A percentile compares a stretch with the other conserved stretches of the same genome.
Conservation (phyloP, 2,329 filamentous ascomycete genomes). For the Fusarium sarcochroum region DNA sequence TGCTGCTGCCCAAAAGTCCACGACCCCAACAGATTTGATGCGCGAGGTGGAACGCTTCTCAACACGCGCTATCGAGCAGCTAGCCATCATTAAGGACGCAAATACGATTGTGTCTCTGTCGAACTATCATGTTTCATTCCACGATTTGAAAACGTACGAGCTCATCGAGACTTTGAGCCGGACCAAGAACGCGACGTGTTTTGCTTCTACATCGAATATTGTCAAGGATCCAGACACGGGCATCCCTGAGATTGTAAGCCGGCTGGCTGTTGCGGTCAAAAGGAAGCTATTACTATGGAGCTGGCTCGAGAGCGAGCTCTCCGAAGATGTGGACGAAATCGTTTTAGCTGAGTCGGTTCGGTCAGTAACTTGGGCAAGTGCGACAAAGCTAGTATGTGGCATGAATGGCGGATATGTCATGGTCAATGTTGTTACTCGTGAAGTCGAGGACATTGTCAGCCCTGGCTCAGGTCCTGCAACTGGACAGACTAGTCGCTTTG, state of each 20-base stretch:
- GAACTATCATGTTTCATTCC: conserved; percentile 88
- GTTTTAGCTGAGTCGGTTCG: conserved; percentile 86
- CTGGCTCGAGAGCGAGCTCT: conserved; percentile 95
- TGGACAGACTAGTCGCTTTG: conserved; percentile 80
- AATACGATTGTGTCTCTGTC: conserved; percentile 92
- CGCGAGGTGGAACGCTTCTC: conserved; percentile 97
- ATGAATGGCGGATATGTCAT: conserved; percentile 93
- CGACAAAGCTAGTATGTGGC: conserved; percentile 88
- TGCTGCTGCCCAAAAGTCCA: conserved; percentile 50
- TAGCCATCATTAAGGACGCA: conserved; percentile 95
- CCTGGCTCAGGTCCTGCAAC: conserved; percentile 77
- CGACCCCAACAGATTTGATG: conserved; percentile 82
- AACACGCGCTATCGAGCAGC: conserved; percentile 88
- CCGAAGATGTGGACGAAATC: conserved; percentile 80
- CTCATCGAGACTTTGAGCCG: conserved; percentile 83
- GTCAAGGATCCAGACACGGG: conserved; percentile 89
- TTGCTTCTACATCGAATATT: conserved; percentile 96
- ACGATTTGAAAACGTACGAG: conserved; percentile 89
- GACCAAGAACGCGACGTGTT: conserved; percentile 90
- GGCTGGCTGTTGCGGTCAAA: conserved; percentile 93
- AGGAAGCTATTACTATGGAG: conserved; percentile 90
- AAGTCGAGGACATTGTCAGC: conserved; percentile 83
- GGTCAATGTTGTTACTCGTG: conserved; percentile 83
- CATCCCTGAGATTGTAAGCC: conserved; percentile 92
- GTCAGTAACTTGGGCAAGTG: conserved; percentile 91